A percentile compares a stretch with the other conserved stretches of the same genome.
These are phyloP conservation scores for Gleditsia sinensis DNA, from an alignment of 306 rosid genomes.

Conservation along the genomic window DNA sequence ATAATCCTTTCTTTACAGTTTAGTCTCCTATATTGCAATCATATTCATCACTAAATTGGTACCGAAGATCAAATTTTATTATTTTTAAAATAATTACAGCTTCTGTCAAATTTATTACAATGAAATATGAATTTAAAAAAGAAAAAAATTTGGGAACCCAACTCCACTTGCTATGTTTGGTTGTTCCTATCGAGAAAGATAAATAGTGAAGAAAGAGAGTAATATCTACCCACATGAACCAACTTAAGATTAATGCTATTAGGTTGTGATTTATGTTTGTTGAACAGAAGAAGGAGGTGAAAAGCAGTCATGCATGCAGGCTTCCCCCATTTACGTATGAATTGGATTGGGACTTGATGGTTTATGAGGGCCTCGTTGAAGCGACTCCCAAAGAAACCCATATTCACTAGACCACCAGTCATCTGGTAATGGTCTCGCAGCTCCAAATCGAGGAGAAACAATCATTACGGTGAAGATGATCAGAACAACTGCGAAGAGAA, in stretches of 20 bases:
- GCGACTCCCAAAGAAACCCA: not conserved
- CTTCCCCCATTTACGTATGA: not conserved
- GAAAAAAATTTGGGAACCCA: not conserved
- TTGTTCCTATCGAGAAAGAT: not conserved
- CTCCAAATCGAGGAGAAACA: constrained; percentile 24
- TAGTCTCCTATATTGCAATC: too few relatives aligned
- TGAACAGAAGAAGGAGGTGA: too few relatives aligned
- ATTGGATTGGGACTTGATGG: not conserved
- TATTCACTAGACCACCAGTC: not conserved
- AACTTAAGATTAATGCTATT: too few relatives aligned
- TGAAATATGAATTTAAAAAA: not conserved
- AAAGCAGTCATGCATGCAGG: too few relatives aligned
- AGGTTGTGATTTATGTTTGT: too few relatives aligned
- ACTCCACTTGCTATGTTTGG: not conserved
- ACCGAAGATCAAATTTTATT: too few relatives aligned
- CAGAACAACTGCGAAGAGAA: constrained; percentile 19
- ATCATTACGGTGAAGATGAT: constrained; percentile 9
- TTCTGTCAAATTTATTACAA: not conserved
- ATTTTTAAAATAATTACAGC: not conserved
- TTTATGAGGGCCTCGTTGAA: not conserved
- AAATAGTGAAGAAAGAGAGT: not conserved
- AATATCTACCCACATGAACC: too few relatives aligned
- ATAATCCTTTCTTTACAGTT: too few relatives aligned
- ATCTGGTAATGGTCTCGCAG: constrained; percentile 17
- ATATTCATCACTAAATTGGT: too few relatives aligned